Percentiles rank a stretch among this genome's conserved stretches.
Conservation (phyloP, 2,329 filamentous ascomycete species). For the Aspergillus eucalypticola region DNA sequence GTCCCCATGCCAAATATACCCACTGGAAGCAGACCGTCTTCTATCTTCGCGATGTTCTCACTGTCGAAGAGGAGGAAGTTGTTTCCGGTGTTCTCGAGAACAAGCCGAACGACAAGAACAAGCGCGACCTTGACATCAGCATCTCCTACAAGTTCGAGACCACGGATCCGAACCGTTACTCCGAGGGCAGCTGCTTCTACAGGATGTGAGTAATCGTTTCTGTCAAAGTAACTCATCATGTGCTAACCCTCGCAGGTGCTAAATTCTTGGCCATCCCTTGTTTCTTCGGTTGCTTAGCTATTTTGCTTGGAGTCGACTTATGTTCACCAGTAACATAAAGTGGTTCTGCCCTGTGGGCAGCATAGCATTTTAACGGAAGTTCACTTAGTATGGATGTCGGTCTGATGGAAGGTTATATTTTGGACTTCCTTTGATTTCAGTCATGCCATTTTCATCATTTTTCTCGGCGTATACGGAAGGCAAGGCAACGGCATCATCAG, state of each 20-base stretch:
- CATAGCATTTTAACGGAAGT: constrained; percentile 35
- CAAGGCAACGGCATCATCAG: constrained; percentile 42
- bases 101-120: constrained; percentile 90
- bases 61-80: constrained; percentile 82
- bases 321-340: constrained; percentile 22
- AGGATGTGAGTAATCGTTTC: constrained; percentile 56
- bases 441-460: constrained; percentile 21
- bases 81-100: constrained; percentile 74
- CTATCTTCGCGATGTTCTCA: constrained; percentile 91
- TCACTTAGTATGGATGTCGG: constrained; percentile 29
- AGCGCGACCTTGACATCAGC: constrained; percentile 88
- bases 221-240: not conserved
- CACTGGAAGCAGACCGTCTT: constrained; percentile 99
- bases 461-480: constrained; percentile 38
- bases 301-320: constrained; percentile 20
- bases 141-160: constrained; percentile 81
- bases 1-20: constrained; percentile 97
- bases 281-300: constrained; percentile 16
- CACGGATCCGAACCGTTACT: constrained; percentile 67
- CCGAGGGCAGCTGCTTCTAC: constrained; percentile 73
- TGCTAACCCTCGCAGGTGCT: constrained; percentile 36
- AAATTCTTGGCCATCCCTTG: constrained; percentile 17
- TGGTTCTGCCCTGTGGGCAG: constrained; percentile 26
- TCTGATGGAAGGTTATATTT: constrained; percentile 20
- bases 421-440: constrained; percentile 11